Conservation (phyloP, 2,329 filamentous ascomycete genomes). For the Fusarium marasasianum region DNA sequence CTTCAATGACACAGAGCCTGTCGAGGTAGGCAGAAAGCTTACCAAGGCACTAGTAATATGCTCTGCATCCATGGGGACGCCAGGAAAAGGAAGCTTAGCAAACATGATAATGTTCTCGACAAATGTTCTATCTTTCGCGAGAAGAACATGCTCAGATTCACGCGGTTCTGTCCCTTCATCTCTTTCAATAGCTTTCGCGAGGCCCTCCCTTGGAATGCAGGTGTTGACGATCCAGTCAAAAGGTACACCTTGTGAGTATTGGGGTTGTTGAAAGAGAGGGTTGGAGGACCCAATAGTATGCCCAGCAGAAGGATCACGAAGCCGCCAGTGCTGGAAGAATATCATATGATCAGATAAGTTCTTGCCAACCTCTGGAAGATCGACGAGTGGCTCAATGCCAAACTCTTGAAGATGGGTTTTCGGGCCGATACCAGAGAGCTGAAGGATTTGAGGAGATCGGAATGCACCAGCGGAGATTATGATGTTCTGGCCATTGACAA, state of each 20-base stretch:
- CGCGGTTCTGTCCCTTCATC: slow-evolving; percentile 47
- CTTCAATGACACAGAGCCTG: slow-evolving; percentile 31
- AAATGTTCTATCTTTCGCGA: slow-evolving; percentile 38
- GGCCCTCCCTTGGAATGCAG: slow-evolving; percentile 40
- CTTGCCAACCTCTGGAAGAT: slow-evolving; percentile 61
- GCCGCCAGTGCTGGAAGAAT: slow-evolving; percentile 44
- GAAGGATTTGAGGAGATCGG: slow-evolving; percentile 58
- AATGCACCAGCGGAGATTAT: slow-evolving; percentile 59
- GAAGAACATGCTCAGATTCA: slow-evolving; percentile 46
- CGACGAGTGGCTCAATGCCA: slow-evolving; percentile 49
- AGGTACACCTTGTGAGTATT: slow-evolving; percentile 49
- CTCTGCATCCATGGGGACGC: slow-evolving; percentile 31
- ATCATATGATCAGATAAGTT: slow-evolving; percentile 47
- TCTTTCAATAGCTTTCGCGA: slow-evolving; percentile 45
- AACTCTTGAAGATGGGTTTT: slow-evolving; percentile 50
- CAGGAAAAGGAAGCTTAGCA: slow-evolving; percentile 38
- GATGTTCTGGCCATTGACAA: slow-evolving; percentile 47
- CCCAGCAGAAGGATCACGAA: slow-evolving; percentile 47
- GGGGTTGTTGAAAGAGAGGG: slow-evolving; percentile 47
- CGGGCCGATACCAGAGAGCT: slow-evolving; percentile 59
- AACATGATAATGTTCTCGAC: slow-evolving; percentile 37
- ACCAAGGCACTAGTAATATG: slow-evolving; percentile 39
- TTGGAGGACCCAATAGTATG: slow-evolving; percentile 48
- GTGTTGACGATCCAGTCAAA: slow-evolving; percentile 50
- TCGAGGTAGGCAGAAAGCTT: slow-evolving; percentile 39